A percentile compares a stretch with the other conserved stretches of the same genome.
Evolutionary conservation across 2,329 filamentous ascomycete species (phyloP).

Genomic region (Cladosporium colombiae): DNA sequence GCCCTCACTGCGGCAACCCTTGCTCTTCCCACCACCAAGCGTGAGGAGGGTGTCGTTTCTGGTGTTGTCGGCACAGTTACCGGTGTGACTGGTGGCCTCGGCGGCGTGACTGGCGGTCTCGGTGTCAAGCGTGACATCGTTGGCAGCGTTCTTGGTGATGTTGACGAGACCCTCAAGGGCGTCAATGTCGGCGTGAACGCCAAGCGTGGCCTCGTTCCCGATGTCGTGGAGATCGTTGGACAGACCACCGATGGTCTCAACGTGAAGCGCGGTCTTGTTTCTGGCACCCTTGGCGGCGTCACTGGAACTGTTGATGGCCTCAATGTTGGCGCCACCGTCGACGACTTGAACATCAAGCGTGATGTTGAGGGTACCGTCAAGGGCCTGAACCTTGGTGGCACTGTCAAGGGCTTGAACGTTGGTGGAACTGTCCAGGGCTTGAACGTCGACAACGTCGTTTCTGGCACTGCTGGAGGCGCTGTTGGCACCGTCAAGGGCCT

Average conservation of each 20-base stretch:
- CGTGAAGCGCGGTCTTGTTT: neutral
- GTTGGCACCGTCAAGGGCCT: neutral
- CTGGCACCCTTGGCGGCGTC: neutral
- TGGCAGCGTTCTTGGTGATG: neutral
- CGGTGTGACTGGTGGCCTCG: conserved; percentile 41
- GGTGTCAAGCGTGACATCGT: neutral
- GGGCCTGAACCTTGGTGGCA: neutral
- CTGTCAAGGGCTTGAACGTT: neutral
- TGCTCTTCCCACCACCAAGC: conserved; percentile 17
- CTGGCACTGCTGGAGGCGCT: neutral
- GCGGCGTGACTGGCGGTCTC: conserved; percentile 3
- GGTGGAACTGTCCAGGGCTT: neutral
- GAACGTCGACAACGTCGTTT: neutral
- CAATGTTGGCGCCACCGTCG: neutral
- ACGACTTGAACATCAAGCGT: neutral
- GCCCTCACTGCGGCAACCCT: conserved; percentile 19
- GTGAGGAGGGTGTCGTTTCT: conserved; percentile 62
- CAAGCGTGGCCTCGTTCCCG: neutral
- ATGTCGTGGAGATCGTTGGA: neutral
- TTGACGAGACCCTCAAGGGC: conserved; percentile 1
- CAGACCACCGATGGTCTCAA: neutral
- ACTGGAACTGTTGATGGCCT: neutral
- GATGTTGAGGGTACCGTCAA: neutral
- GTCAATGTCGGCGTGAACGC: neutral
- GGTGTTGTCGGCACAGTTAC: conserved; percentile 89